phyloP scores from a whole-genome alignment of 768 basidiomycete species.

The Cantharellus anzutake region DNA sequence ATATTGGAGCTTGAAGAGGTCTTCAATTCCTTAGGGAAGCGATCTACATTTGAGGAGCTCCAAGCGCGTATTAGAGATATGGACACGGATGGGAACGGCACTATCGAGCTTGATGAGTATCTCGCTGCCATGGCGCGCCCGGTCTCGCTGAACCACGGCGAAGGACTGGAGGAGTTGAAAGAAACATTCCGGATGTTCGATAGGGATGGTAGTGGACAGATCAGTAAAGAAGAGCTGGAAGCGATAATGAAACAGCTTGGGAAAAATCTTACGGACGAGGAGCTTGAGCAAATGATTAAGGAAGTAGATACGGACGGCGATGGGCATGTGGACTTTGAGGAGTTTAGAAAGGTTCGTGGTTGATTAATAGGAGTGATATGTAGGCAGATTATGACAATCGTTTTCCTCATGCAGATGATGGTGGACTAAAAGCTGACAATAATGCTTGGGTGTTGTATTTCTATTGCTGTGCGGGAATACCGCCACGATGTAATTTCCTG shows the following conservation, averaged over 20 bases:
- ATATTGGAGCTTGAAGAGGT: background rate
- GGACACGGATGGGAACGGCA: background rate
- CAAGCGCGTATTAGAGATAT: background rate
- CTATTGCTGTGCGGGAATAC: too few relatives aligned
- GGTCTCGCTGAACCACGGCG: background rate
- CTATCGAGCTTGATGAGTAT: background rate
- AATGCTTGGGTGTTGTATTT: too few relatives aligned
- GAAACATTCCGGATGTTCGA: background rate
- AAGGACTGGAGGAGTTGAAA: background rate
- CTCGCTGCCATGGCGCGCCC: background rate
- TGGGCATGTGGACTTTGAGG: background rate
- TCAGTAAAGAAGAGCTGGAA: background rate
- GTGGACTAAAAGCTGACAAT: too few relatives aligned
- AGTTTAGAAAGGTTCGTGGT: too few relatives aligned
- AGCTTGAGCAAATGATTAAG: background rate
- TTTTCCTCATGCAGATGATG: too few relatives aligned
- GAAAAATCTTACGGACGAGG: background rate
- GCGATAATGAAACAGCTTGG: constrained; percentile 15
- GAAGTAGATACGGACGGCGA: background rate
- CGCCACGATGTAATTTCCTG: too few relatives aligned
- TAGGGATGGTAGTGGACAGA: background rate
- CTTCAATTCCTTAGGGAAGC: background rate
- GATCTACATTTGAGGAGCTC: background rate
- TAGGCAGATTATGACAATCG: too few relatives aligned
- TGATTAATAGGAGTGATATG: too few relatives aligned